Base-by-base conservation (phyloP, 805 yeast species). In the Candida parachauliodes region DNA sequence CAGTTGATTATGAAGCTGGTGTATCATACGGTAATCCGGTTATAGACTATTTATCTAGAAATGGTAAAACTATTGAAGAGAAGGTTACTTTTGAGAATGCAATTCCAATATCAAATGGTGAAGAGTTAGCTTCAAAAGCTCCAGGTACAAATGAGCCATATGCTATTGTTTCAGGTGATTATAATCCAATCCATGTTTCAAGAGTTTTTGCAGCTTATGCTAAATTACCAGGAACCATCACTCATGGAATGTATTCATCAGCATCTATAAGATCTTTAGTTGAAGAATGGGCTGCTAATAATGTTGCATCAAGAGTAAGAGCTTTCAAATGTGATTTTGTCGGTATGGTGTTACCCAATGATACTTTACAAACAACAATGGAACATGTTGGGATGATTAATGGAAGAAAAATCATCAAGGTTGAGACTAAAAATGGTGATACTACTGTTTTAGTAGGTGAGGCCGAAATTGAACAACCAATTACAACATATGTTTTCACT, bases 311-410 rank as follows among this genome's bases (percentile, higher is more conserved):
- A 32, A 87, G 98, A 70, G 97, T 94, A 43, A 80, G 95, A 61
- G 97, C 95, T 32, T 93, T 83, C 79, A 79, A 77, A 63, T 88
- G 96, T 58, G 76, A 74, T 54, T 93, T 93, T 60, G 88, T 84
- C 36, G 96, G 96, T 51, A 93, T 93, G 99, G 98, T 93, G 34
- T 76, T 93, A 55, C 99, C 99, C 52, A 91, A 91, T 63, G 95
- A 91, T 59, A 81, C 77, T 46, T 77, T 93, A 55, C 80, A 81
- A 47, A 88, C 97, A 28, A 79, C 81, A 46, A 76, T 93, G 52
- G 95, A 89, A 67, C 98, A 94, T 57, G 78, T 87, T 63, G 98
- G 98, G 70, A 93, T 93, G 99, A 88, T 93, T 59, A 93, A 91
- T 55, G 99, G 99, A 62, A 87, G 99, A 70, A 94, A 93, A 81